phyloP scores from a whole-genome alignment of 2,329 filamentous ascomycete species.

The Aspergillaceae sp. region DNA sequence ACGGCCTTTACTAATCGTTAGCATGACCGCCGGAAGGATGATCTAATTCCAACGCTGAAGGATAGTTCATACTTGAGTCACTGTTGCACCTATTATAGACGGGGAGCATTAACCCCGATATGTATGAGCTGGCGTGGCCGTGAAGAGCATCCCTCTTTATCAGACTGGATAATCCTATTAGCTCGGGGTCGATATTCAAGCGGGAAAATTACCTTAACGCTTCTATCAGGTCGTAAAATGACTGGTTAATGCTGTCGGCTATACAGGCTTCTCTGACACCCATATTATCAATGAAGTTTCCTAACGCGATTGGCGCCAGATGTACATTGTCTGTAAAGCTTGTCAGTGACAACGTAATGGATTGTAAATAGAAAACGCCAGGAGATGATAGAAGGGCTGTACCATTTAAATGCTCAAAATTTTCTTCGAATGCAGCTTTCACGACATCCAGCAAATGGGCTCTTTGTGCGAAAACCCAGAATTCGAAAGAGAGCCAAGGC shows the following conservation, averaged over 20 bases:
- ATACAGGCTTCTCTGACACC: not conserved
- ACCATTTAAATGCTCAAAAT: not conserved
- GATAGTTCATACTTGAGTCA: slow-evolving; percentile 3
- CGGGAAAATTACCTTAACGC: not conserved
- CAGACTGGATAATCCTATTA: not conserved
- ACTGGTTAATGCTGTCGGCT: not conserved
- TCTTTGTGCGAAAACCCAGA: not conserved
- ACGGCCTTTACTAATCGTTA: not conserved
- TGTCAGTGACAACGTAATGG: not conserved
- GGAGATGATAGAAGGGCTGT: not conserved
- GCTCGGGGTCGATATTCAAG: not conserved
- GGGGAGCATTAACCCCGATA: slow-evolving; percentile 6
- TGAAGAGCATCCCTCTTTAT: slow-evolving; percentile 3
- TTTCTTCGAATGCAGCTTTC: not conserved
- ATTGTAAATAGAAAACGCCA: not conserved
- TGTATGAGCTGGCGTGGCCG: slow-evolving; percentile 8
- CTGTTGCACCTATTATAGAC: slow-evolving; percentile 5
- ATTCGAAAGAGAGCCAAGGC: not conserved
- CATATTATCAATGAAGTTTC: not conserved
- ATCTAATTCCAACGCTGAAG: not conserved
- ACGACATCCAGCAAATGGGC: not conserved
- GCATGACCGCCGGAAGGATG: not conserved
- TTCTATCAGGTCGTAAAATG: not conserved
- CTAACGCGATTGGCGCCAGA: not conserved
- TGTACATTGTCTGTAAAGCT: not conserved